Base-by-base conservation (phyloP, 495 filamentous ascomycete genomes). In the Neurospora sp. region DNA sequence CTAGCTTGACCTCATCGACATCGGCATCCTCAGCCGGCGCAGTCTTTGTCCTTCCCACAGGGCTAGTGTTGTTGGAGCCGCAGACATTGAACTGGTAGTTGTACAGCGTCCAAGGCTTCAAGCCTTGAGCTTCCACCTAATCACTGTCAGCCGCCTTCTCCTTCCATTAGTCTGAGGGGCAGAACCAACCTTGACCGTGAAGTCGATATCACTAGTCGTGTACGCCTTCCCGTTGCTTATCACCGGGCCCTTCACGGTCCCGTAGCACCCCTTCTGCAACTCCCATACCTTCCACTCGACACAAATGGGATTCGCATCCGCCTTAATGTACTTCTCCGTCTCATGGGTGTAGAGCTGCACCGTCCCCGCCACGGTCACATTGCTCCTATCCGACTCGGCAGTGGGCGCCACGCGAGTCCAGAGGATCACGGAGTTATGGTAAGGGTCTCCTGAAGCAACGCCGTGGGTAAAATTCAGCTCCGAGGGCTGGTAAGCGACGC, bases 181-280 rank as follows among this genome's bases (percentile, higher is more conserved):
- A 70, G 22, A 69, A 61, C 11, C 53, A 12, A 18, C 86, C 81
- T 91, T 91, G 68, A 91, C 84, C 10, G 89, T 91, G 73, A 87
- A 91, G 72, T 91, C 89, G 41, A 91, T 85, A 77, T 91, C 89
- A 8, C 85, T 88, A 68, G 82, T 88, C 0, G 89, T 91, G 77
- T 88, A 90, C 1, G 81, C 88, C 6, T 78, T 86, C 4, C 89
- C 88, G 10, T 79, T 75, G 69, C 83, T 80, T 7, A 83, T 83
- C 27, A 86, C 75, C 16, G 80, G 71, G 12, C 74, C 69, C 12
- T 88, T 80, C 27, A 75, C 75, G 38, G 82, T 71, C 71, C 85
- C 82, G 9, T 72, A 73, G 40, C 82, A 79, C 7, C 68, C 68
- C 18, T 69, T 42, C 10, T 40, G 35, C 37, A 18, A 38, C 31